Base-by-base conservation (phyloP, 2,329 filamentous ascomycete species). In the Colletotrichum chlorophyti region DNA sequence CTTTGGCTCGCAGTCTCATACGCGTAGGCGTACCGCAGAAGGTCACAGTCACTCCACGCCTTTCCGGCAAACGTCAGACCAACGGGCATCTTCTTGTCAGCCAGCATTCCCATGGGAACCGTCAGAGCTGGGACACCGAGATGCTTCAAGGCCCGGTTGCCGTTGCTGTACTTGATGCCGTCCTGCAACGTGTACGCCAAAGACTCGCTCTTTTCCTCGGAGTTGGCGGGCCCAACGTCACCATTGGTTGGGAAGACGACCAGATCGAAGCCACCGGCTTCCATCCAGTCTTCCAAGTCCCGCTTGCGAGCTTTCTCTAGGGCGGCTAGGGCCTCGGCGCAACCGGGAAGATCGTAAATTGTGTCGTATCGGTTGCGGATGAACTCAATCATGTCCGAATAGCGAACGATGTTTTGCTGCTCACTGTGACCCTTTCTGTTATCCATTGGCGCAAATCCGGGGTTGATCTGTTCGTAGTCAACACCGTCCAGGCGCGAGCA, bases 61-160 rank as follows among this genome's bases (percentile, higher is more conserved):
- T 74, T 79, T 0, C 76, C 77, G 0, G 76, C 79, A 64, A 85
- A 83, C 0, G 81, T 83, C 10, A 85, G 62, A 23, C 80, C 80
- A 0, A 84, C 73, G 0, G 83, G 82, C 77, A 85, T 83, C 1
- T 65, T 61, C 42, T 72, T 79, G 8, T 76, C 70, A 1, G 61
- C 64, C 70, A 83, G 74, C 1, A 74, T 54, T 0, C 82, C 82
- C 82, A 85, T 85, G 0, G 81, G 76, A 0, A 84, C 79, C 0
- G 75, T 80, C 2, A 85, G 74, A 0, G 79, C 82, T 0, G 83
- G 83, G 0, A 85, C 74, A 1, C 83, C 83, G 2, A 84, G 70
- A 51, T 85, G 82, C 10, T 82, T 71, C 1, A 86, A 69, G 0
- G 78, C 79, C 2, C 80, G 70, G 48, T 83, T 83, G 1, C 82